A percentile compares a stretch with the other conserved stretches of the same genome.
Evolutionary conservation across 1,284 basidiomycete species (phyloP).

Genomic region (Trichosporon coremiiforme): DNA sequence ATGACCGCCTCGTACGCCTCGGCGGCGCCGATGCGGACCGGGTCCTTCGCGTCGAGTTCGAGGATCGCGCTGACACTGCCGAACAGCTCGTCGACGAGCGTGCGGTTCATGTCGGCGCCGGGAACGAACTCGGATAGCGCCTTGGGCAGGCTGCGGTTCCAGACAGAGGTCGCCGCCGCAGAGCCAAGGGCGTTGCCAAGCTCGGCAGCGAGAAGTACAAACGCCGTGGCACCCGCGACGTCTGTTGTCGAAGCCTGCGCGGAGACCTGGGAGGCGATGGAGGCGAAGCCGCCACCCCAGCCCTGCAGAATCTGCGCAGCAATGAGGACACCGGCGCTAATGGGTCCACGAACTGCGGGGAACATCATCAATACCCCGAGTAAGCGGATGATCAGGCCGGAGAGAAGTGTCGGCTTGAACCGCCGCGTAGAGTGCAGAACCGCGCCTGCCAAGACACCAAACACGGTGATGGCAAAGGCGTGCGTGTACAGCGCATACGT

Average conservation of each 20-base stretch:
- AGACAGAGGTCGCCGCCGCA: conserved; percentile 55
- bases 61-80: conserved; percentile 31
- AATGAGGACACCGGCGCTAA: conserved; percentile 58
- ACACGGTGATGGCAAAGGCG: conserved; percentile 56
- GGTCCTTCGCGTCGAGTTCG: conserved; percentile 60
- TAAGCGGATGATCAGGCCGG: conserved; percentile 69
- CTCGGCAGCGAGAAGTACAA: conserved; percentile 68
- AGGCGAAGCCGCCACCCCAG: conserved; percentile 65
- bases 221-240: conserved; percentile 77
- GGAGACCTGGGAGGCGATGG: conserved; percentile 69
- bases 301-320: conserved; percentile 62
- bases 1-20: conserved; percentile 53
- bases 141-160: conserved; percentile 58
- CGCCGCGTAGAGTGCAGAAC: conserved; percentile 56
- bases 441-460: conserved; percentile 57
- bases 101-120: background rate
- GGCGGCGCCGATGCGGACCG: conserved; percentile 65
- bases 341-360: conserved; percentile 67
- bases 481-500: conserved; percentile 54
- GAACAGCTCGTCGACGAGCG: conserved; percentile 15
- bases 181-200: conserved; percentile 61
- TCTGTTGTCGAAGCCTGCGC: conserved; percentile 77
- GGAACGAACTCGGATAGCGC: conserved; percentile 60
- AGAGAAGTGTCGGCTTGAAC: conserved; percentile 64
- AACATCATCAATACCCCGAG: conserved; percentile 72